phyloP scores from a whole-genome alignment of 176 grass and related monocot species.

The Areca catechu region DNA sequence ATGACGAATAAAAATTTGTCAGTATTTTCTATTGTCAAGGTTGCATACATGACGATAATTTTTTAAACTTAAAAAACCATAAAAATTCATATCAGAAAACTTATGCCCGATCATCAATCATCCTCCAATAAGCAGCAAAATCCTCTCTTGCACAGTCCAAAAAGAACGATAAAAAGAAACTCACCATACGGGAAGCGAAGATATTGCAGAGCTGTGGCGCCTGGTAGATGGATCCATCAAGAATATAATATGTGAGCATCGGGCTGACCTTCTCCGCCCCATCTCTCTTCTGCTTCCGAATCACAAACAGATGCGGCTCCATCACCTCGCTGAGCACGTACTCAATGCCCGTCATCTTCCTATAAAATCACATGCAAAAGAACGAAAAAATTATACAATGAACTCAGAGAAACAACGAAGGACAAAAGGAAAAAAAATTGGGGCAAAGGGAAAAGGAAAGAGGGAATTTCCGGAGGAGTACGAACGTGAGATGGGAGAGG shows the following conservation, averaged over 20 bases:
- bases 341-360: slow-evolving; percentile 92
- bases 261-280: slow-evolving; percentile 53
- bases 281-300: slow-evolving; percentile 88
- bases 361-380: slow-evolving; percentile 8
- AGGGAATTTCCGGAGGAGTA: background rate
- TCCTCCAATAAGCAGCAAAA: background rate
- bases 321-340: slow-evolving; percentile 88
- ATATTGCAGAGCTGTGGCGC: slow-evolving; percentile 90
- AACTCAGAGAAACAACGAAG: background rate
- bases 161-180: slow-evolving; percentile 1
- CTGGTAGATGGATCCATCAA: slow-evolving; percentile 97
- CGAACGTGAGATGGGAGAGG: slow-evolving; percentile 75
- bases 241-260: slow-evolving; percentile 87
- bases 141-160: background rate
- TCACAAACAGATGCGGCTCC: slow-evolving; percentile 93
- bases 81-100: too few species aligned
- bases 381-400: background rate
- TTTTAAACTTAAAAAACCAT: too few species aligned
- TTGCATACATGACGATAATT: too few species aligned
- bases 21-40: too few species aligned
- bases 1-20: too few species aligned
- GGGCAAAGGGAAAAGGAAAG: background rate
- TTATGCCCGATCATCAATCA: too few species aligned
- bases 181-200: slow-evolving; percentile 88
- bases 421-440: background rate